Evolutionary conservation across 345 rosid species (phyloP).

Genomic region (Hibiscus tridactylites): DNA sequence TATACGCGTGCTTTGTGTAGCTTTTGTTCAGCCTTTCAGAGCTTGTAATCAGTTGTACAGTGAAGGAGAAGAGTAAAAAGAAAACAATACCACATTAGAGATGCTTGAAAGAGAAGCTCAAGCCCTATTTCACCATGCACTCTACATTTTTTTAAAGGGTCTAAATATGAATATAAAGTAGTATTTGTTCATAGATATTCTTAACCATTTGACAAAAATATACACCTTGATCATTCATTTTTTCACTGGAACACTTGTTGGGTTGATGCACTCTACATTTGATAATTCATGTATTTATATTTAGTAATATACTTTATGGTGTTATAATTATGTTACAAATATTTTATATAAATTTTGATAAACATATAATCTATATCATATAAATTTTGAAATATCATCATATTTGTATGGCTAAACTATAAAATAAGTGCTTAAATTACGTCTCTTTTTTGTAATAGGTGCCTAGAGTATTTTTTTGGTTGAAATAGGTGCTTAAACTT

Average conservation of each 20-base stretch:
- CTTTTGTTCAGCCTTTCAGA: slow-evolving; percentile 2
- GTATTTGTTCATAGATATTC: too few relatives aligned
- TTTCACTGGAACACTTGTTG: too few relatives aligned
- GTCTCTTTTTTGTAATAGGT: too few relatives aligned
- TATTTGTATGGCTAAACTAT: background rate
- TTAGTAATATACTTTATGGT: background rate
- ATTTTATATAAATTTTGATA: too few relatives aligned
- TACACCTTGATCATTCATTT: too few relatives aligned
- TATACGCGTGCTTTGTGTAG: background rate
- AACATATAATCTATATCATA: too few relatives aligned
- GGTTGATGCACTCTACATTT: background rate
- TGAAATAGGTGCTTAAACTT: too few relatives aligned
- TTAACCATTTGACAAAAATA: too few relatives aligned
- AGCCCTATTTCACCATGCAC: background rate
- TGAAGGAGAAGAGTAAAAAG: background rate
- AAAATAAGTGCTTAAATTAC: too few relatives aligned
- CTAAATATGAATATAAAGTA: too few relatives aligned
- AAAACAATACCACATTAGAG: background rate
- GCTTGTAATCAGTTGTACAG: background rate
- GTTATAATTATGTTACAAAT: background rate
- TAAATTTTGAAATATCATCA: background rate
- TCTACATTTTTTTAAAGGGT: background rate
- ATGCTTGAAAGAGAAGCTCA: background rate
- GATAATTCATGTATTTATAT: background rate
- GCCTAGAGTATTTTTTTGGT: too few relatives aligned